Percentiles rank a stretch among this genome's conserved stretches.
Conservation (phyloP, 495 filamentous ascomycete genomes). For the Xylaria bambusicola region DNA sequence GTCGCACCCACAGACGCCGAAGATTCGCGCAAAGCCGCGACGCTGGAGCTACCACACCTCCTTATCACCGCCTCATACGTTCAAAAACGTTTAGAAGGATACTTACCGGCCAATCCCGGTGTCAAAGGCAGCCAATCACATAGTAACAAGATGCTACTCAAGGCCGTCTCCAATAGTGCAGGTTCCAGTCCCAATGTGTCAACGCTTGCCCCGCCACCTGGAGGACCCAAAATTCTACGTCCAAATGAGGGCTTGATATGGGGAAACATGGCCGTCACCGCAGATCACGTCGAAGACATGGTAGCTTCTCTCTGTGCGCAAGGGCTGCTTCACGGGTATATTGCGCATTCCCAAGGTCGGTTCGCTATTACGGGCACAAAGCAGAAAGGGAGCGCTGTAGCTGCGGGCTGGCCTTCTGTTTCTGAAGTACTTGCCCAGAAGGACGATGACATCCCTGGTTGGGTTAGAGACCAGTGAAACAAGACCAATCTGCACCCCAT, state of each 20-base stretch:
- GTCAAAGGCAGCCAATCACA: conserved; percentile 24
- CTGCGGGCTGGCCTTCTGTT: conserved; percentile 47
- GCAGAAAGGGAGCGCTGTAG: conserved; percentile 50
- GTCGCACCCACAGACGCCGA: conserved; percentile 58
- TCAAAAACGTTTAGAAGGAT: conserved; percentile 55
- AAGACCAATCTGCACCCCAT: not conserved
- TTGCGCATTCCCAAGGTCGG: conserved; percentile 70
- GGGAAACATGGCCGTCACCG: conserved; percentile 55
- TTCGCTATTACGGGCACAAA: conserved; percentile 85
- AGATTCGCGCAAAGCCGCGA: conserved; percentile 55
- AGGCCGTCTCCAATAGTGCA: conserved; percentile 43
- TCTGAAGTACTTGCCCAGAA: conserved; percentile 20
- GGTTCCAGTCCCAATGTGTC: conserved; percentile 25
- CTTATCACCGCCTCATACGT: conserved; percentile 52
- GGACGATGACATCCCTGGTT: conserved; percentile 24
- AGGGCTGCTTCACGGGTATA: conserved; percentile 82
- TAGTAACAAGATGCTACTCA: conserved; percentile 42
- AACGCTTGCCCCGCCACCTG: conserved; percentile 47
- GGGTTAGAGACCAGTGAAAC: conserved; percentile 15
- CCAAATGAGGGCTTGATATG: conserved; percentile 50
- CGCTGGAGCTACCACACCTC: conserved; percentile 58
- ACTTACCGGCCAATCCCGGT: conserved; percentile 35
- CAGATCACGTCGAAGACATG: conserved; percentile 74
- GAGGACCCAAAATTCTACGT: conserved; percentile 48
- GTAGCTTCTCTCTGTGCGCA: conserved; percentile 77